Evolutionary conservation across 1,284 basidiomycete species (phyloP).

Genomic region (Leccinum fallax): DNA sequence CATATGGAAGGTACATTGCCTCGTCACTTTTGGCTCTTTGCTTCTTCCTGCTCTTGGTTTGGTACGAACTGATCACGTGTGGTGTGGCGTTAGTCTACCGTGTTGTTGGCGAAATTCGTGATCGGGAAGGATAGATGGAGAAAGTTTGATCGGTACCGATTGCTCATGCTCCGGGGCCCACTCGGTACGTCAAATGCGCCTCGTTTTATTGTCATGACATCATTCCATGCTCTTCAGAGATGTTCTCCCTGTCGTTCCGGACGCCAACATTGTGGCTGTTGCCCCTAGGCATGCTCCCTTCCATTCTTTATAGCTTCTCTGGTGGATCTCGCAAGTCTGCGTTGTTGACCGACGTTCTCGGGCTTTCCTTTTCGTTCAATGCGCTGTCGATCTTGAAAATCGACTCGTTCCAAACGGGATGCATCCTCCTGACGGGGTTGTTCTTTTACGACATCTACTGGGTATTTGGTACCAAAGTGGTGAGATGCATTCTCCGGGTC

Average conservation of each 20-base stretch:
- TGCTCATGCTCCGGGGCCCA: conserved; percentile 48
- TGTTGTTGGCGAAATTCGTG: conserved; percentile 48
- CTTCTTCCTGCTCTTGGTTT: neutral
- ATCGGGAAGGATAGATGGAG: conserved; percentile 56
- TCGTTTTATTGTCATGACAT: conserved; percentile 5
- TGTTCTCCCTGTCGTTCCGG: conserved; percentile 53
- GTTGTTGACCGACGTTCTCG: conserved; percentile 79
- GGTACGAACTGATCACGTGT: neutral
- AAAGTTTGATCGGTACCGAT: conserved; percentile 47
- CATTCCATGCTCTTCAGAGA: conserved; percentile 34
- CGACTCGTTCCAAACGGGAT: conserved; percentile 90
- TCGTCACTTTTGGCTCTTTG: neutral
- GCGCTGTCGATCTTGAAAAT: conserved; percentile 83
- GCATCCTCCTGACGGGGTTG: conserved; percentile 76
- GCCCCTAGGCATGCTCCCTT: conserved; percentile 66
- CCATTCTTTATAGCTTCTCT: conserved; percentile 66
- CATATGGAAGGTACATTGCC: conserved; percentile 59
- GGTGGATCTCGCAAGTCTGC: conserved; percentile 59
- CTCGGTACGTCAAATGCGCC: conserved; percentile 39
- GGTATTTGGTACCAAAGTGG: conserved; percentile 84
- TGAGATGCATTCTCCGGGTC: conserved; percentile 31
- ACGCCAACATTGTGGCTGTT: conserved; percentile 69
- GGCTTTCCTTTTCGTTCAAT: conserved; percentile 83
- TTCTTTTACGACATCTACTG: conserved; percentile 92
- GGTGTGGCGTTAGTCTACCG: conserved; percentile 45